A percentile compares a stretch with the other conserved stretches of the same genome.
Conservation (phyloP, 2,329 filamentous ascomycete species). For the Golovinomyces cichoracearum region DNA sequence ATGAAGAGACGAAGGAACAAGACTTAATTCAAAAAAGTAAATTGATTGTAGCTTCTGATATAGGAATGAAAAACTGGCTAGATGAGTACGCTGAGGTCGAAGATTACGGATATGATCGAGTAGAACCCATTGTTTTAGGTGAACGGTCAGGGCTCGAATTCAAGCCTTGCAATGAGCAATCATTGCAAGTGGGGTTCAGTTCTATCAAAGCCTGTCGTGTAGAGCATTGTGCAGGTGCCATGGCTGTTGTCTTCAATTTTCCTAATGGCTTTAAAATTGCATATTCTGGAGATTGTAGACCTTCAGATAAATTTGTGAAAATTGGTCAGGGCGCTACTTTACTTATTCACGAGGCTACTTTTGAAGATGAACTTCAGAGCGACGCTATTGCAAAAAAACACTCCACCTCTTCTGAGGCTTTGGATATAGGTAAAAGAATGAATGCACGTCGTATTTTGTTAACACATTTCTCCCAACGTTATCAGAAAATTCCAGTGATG, state of each 20-base stretch:
- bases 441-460: conserved; percentile 52
- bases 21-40: conserved; percentile 16
- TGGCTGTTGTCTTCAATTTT: conserved; percentile 55
- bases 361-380: conserved; percentile 55
- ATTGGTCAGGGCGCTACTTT: conserved; percentile 56
- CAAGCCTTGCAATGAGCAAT: neutral
- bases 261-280: conserved; percentile 60
- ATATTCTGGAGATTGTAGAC: conserved; percentile 85
- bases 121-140: conserved; percentile 8
- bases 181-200: conserved; percentile 26
- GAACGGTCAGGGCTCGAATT: neutral
- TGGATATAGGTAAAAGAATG: conserved; percentile 56
- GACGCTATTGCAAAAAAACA: conserved; percentile 79
- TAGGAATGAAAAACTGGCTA: conserved; percentile 49
- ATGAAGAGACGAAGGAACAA: conserved; percentile 24
- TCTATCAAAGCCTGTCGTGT: conserved; percentile 43
- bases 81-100: conserved; percentile 57
- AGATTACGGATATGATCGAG: conserved; percentile 40
- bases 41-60: conserved; percentile 42
- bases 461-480: conserved; percentile 88
- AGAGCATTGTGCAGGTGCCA: conserved; percentile 52
- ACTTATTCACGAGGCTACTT: conserved; percentile 85
- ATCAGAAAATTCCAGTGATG: conserved; percentile 24
- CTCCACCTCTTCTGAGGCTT: conserved; percentile 64
- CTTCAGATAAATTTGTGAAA: conserved; percentile 38